Evolutionary conservation across 139 green algal species (phyloP).

Genomic region (Ulvella scutata): DNA sequence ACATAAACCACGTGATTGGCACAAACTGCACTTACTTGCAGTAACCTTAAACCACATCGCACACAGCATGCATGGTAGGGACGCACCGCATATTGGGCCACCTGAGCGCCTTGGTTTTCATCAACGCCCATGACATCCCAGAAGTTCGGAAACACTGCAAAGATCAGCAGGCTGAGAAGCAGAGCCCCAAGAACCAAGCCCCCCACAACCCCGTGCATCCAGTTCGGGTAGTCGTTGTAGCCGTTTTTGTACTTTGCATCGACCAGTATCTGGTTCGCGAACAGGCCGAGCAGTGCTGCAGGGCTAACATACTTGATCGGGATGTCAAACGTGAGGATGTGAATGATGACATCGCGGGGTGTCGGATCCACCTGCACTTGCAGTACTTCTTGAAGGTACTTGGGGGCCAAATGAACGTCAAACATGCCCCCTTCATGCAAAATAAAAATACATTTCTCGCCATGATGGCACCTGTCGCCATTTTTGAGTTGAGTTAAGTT

Average conservation of each 20-base stretch:
- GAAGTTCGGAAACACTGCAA: neutral
- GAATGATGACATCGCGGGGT: neutral
- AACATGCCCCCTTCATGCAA: no score
- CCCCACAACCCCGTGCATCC: neutral
- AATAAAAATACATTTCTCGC: no score
- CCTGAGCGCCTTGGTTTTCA: neutral
- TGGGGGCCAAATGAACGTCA: no score
- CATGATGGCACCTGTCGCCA: no score
- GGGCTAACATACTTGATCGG: neutral
- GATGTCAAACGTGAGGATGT: neutral
- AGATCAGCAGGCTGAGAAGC: neutral
- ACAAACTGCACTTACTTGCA: no score
- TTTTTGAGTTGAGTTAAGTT: no score
- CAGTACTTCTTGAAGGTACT: no score
- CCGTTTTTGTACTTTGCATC: neutral
- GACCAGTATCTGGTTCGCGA: neutral
- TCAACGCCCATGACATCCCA: neutral
- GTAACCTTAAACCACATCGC: no score
- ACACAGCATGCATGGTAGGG: no score
- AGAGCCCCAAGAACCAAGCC: neutral
- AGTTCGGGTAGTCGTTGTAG: constrained; percentile 4
- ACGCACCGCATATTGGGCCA: neutral
- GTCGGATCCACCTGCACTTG: neutral
- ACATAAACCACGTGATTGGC: no score
- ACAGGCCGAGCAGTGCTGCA: neutral